Base-by-base conservation (phyloP, 805 yeast species). In the Myxozyma lipomycoides region DNA sequence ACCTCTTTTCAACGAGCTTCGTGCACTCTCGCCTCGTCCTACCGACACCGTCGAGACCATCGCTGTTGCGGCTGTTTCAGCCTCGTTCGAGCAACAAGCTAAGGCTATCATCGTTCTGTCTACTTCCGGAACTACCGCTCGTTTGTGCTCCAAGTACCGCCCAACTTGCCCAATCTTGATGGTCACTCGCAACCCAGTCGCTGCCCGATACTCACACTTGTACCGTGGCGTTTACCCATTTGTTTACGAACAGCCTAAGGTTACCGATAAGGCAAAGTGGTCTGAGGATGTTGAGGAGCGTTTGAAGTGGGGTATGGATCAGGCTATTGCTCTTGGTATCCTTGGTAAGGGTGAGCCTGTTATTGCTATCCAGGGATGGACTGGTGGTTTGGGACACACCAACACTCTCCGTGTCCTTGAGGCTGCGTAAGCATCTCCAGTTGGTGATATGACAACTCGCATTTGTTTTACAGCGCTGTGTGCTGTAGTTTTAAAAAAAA, bases 201-300 rank as follows among this genome's bases (percentile, higher is more conserved):
- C 96, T 60, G 96, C 98, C 56, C 87, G 97, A 78, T 89, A 82
- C 77, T 81, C 91, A 62, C 98, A 93, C 78, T 79, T 93, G 71
- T 88, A 86, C 80, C 85, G 98, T 77, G 98, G 98, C 74, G 98
- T 93, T 61, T 93, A 90, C 77, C 98, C 98, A 70, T 89, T 91
- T 76, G 79, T 87, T 65, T 93, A 86, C 79, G 73, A 74, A 56
- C 74, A 79, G 70, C 74, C 71, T 47, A 73, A 76, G 69, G 77
- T 78, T 60, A 48, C 63, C 49, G 72, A 71, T 40, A 69, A 73
- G 46, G 85, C 79, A 67, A 82, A 86, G 80, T 93, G 98, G 98
- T 86, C 87, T 71, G 83, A 83, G 69, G 98, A 93, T 74, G 96
- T 91, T 62, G 98, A 93, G 79, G 78, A 78, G 70, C 87, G 98